Evolutionary conservation across 257 asterid species (phyloP).

Genomic region (Scutellaria minor): DNA sequence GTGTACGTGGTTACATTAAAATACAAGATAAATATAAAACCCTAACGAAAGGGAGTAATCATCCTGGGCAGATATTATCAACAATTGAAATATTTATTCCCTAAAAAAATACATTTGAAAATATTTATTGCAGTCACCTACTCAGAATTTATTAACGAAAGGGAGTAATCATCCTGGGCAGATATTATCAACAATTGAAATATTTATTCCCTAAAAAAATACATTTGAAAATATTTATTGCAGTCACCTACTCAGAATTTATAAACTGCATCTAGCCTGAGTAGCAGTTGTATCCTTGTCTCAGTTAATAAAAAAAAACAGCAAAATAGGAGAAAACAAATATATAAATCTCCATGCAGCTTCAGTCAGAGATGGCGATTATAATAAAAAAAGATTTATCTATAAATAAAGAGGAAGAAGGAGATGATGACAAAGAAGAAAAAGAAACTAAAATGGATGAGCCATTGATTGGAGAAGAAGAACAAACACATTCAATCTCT

Average conservation of each 20-base stretch:
- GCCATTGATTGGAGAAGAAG: constrained; percentile 37
- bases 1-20: too few species aligned
- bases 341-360: constrained; percentile 18
- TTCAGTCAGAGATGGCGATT: constrained; percentile 9
- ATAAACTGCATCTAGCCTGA: neutral
- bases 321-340: neutral
- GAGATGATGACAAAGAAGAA: neutral
- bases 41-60: too few species aligned
- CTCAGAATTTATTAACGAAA: neutral
- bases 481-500: constrained; percentile 41
- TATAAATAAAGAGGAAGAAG: neutral
- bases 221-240: neutral
- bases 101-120: too few species aligned
- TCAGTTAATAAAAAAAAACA: neutral
- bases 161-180: too few species aligned
- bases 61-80: too few species aligned
- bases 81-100: too few species aligned
- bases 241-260: constrained; percentile 28
- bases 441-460: constrained; percentile 30
- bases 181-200: too few species aligned
- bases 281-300: too few species aligned
- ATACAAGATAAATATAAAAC: too few species aligned
- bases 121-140: constrained; percentile 30
- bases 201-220: too few species aligned
- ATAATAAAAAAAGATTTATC: neutral